These are phyloP conservation scores for Metarhizium humberi DNA, from an alignment of 2,329 filamentous ascomycete species.

Conservation along the genomic window DNA sequence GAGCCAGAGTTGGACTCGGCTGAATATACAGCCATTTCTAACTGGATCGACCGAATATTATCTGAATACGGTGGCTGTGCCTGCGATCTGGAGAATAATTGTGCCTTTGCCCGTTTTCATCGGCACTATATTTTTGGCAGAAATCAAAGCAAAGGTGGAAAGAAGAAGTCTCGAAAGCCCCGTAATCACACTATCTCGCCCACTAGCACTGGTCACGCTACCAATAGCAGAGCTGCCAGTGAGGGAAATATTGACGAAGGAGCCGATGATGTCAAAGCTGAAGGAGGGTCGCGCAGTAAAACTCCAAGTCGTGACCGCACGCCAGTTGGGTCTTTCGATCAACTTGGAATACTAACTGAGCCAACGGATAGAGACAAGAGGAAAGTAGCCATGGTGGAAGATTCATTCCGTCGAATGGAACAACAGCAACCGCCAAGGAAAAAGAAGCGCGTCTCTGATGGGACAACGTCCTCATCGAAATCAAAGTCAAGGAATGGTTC, in stretches of 20 bases:
- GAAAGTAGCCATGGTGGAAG: slow-evolving; percentile 57
- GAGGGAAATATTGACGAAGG: slow-evolving; percentile 50
- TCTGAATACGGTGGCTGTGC: slow-evolving; percentile 75
- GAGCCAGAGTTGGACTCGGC: slow-evolving; percentile 48
- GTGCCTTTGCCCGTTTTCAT: slow-evolving; percentile 55
- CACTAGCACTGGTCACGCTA: slow-evolving; percentile 51
- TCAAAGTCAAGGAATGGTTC: slow-evolving; percentile 30
- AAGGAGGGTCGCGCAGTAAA: slow-evolving; percentile 49
- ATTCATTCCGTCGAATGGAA: slow-evolving; percentile 53
- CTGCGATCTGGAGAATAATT: slow-evolving; percentile 55
- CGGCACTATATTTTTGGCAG: slow-evolving; percentile 42
- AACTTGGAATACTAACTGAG: slow-evolving; percentile 51
- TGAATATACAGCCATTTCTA: slow-evolving; percentile 51
- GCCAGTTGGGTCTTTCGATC: slow-evolving; percentile 50
- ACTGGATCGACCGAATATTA: slow-evolving; percentile 60
- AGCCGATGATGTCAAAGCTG: slow-evolving; percentile 37
- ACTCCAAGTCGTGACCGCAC: slow-evolving; percentile 58
- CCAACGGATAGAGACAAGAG: slow-evolving; percentile 58
- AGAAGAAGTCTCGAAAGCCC: slow-evolving; percentile 45
- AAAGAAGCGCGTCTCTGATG: slow-evolving; percentile 54
- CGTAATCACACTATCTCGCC: slow-evolving; percentile 50
- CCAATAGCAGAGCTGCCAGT: slow-evolving; percentile 54
- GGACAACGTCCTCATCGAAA: slow-evolving; percentile 30
- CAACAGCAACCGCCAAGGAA: slow-evolving; percentile 48
- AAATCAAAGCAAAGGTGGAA: slow-evolving; percentile 30